Conservation (phyloP, 2,329 filamentous ascomycete genomes). For the Stenocarpella maydis region DNA sequence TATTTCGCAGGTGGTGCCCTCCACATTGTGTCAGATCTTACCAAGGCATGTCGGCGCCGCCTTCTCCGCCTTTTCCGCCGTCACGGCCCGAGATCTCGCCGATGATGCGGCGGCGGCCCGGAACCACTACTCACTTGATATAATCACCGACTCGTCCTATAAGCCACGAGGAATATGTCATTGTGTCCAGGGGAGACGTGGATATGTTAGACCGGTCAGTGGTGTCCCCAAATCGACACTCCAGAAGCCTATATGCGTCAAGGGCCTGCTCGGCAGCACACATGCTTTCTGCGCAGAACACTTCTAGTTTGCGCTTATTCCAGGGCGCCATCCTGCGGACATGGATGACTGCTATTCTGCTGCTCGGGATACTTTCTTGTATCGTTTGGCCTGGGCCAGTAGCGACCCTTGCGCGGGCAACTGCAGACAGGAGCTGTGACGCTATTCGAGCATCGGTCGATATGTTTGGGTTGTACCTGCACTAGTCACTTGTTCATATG, state of each 20-base stretch:
- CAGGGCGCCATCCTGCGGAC: not conserved
- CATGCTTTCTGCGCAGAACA: not conserved
- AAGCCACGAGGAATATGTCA: not conserved
- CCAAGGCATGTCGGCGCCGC: not conserved
- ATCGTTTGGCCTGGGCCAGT: not conserved
- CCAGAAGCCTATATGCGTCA: not conserved
- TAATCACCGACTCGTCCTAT: not conserved
- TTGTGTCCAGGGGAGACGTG: too few species aligned
- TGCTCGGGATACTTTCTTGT: not conserved
- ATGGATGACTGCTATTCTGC: not conserved
- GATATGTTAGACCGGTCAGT: not conserved
- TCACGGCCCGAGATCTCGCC: not conserved
- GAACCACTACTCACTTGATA: not conserved
- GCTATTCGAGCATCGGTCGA: not conserved
- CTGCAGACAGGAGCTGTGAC: not conserved
- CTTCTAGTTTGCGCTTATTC: not conserved
- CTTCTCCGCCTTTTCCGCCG: conserved; percentile 10
- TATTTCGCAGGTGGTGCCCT: not conserved
- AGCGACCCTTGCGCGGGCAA: not conserved
- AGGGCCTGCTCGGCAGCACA: not conserved
- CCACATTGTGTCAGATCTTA: conserved; percentile 5
- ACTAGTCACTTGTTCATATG: not conserved
- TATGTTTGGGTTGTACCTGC: not conserved
- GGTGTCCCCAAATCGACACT: not conserved
- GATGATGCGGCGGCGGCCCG: not conserved